Percentiles rank a stretch among this genome's conserved stretches.
phyloP scores from a whole-genome alignment of 345 rosid species.

The Eucalyptus cladocalyx region DNA sequence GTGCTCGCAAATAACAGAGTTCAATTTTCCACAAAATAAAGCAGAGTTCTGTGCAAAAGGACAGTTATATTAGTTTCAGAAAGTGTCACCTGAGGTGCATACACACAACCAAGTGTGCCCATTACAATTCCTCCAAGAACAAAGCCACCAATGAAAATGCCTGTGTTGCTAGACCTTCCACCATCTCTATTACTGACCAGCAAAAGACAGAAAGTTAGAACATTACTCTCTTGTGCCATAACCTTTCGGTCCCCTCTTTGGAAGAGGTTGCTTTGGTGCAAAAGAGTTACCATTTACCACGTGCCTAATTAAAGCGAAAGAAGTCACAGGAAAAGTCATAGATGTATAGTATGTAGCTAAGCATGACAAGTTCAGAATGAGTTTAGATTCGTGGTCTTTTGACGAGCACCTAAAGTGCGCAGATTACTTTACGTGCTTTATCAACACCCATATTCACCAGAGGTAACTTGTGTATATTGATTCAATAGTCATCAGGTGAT shows the following conservation, averaged over 20 bases:
- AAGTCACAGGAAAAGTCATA: neutral
- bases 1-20: neutral
- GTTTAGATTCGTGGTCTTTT: neutral
- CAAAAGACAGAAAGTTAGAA: neutral
- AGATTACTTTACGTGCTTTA: neutral
- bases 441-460: neutral
- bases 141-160: slow-evolving; percentile 81
- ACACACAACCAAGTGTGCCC: slow-evolving; percentile 93
- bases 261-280: neutral
- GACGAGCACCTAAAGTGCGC: neutral
- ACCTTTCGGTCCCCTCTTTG: neutral
- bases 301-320: neutral
- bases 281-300: neutral
- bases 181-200: slow-evolving; percentile 14
- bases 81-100: slow-evolving; percentile 73
- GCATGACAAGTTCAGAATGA: neutral
- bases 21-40: neutral
- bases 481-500: neutral
- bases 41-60: neutral
- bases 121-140: slow-evolving; percentile 81
- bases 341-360: neutral
- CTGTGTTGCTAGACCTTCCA: slow-evolving; percentile 39
- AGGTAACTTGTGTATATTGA: neutral
- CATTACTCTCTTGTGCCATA: neutral
- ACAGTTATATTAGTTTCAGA: neutral